phyloP scores from a whole-genome alignment of 257 asterid species.

The Rubia yunnanensis region DNA sequence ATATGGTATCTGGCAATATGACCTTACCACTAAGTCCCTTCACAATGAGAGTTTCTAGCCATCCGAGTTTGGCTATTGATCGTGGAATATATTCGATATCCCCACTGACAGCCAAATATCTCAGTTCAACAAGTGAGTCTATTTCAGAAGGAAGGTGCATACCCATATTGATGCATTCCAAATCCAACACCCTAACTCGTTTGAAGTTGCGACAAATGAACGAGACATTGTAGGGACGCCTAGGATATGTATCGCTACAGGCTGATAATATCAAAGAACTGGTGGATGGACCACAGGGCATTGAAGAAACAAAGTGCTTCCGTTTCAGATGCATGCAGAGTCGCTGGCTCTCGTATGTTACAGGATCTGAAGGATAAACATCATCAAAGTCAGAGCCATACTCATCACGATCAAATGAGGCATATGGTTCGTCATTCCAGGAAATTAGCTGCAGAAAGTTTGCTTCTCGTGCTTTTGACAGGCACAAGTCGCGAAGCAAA shows the following conservation, averaged over 20 bases:
- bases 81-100: not conserved
- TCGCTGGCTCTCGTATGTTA: not conserved
- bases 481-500: constrained; percentile 2
- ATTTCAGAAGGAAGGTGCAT: not conserved
- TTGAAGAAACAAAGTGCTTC: not conserved
- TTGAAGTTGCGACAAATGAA: constrained; percentile 1
- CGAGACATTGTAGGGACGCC: constrained; percentile 2
- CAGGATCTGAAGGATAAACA: not conserved
- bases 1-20: not conserved
- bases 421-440: not conserved
- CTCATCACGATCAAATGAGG: not conserved
- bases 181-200: not conserved
- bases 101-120: constrained; percentile 5
- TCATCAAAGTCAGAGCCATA: constrained; percentile 2
- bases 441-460: constrained; percentile 5
- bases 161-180: constrained; percentile 8
- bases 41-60: constrained; percentile 1
- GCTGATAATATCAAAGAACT: not conserved
- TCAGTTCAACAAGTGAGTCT: not conserved
- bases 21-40: not conserved
- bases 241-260: not conserved
- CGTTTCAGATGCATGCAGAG: constrained; percentile 1
- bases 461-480: not conserved
- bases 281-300: constrained; percentile 1
- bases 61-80: constrained; percentile 1